Percentiles rank a stretch among this genome's conserved stretches.
Evolutionary conservation across 1,284 basidiomycete genomes (phyloP).

Genomic region (Termitomyces sp.): DNA sequence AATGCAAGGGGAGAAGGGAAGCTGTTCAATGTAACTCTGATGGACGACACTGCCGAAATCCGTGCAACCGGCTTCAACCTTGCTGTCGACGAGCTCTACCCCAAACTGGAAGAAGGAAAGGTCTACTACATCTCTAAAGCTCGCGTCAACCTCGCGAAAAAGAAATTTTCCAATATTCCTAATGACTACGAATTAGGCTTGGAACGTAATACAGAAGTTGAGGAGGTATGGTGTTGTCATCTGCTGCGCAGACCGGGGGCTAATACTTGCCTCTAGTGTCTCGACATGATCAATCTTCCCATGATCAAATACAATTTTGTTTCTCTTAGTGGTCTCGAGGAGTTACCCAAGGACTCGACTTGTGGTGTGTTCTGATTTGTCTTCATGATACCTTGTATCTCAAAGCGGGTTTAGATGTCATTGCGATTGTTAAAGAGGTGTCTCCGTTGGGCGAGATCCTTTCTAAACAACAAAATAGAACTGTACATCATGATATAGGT

Average conservation of each 20-base stretch:
- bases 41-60: constrained; percentile 96
- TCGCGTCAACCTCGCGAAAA: constrained; percentile 92
- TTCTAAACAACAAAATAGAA: constrained; percentile 68
- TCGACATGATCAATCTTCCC: constrained; percentile 72
- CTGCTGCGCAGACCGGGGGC: neutral
- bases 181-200: constrained; percentile 95
- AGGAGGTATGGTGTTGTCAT: constrained; percentile 51
- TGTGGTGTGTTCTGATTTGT: constrained; percentile 53
- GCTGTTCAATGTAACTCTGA: constrained; percentile 87
- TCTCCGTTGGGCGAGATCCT: constrained; percentile 65
- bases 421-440: constrained; percentile 82
- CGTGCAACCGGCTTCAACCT: constrained; percentile 90
- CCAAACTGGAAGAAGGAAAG: constrained; percentile 85
- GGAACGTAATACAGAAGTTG: constrained; percentile 80
- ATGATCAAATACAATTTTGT: constrained; percentile 83
- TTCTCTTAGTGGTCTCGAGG: constrained; percentile 59
- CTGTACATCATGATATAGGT: constrained; percentile 38
- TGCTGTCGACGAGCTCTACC: constrained; percentile 80
- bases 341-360: constrained; percentile 68
- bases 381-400: constrained; percentile 19
- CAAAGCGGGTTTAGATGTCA: constrained; percentile 58
- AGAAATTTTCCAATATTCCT: constrained; percentile 87
- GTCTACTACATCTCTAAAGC: constrained; percentile 92
- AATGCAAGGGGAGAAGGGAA: constrained; percentile 94
- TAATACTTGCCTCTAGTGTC: constrained; percentile 48